Percentiles rank a stretch among this genome's conserved stretches.
phyloP scores from a whole-genome alignment of 495 filamentous ascomycete species.

The Letharia lupina region DNA sequence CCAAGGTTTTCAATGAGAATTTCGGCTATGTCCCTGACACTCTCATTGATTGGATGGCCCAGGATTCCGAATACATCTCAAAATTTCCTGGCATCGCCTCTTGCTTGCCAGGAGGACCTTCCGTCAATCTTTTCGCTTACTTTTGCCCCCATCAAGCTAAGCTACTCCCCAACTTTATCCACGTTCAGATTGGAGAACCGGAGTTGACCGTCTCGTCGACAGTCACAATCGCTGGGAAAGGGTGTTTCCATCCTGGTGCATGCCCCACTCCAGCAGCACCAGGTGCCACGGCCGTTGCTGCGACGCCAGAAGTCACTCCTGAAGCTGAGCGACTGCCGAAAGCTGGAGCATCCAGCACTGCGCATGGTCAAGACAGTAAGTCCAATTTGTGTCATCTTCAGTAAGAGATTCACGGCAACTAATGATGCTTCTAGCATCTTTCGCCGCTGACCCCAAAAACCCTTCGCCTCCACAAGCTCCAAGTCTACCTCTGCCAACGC shows the following conservation, averaged over 20 bases:
- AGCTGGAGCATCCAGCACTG: background rate
- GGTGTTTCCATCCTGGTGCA: slow-evolving; percentile 11
- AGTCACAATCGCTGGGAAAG: slow-evolving; percentile 3
- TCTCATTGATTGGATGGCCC: slow-evolving; percentile 12
- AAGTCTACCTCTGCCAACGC: background rate
- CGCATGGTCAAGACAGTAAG: background rate
- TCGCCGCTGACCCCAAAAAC: background rate
- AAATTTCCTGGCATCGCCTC: slow-evolving; percentile 8
- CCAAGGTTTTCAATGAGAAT: background rate
- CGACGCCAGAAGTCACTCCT: background rate
- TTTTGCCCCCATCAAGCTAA: no score
- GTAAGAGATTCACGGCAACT: background rate
- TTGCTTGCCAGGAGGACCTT: slow-evolving; percentile 16
- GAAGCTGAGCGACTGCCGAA: background rate
- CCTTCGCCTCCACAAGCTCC: background rate
- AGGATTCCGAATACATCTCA: background rate
- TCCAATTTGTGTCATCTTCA: background rate
- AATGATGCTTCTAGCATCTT: background rate
- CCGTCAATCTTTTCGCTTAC: background rate
- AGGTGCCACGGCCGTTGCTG: background rate
- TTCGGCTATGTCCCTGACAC: slow-evolving; percentile 15
- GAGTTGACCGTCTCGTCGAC: background rate
- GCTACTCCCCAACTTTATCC: no score
- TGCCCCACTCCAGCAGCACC: background rate
- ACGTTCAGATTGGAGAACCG: no score